Evolutionary conservation across 2,329 filamentous ascomycete species (phyloP), one percentile per base, ranked within the genome.

Genomic region (Didymella arachidicola): DNA sequence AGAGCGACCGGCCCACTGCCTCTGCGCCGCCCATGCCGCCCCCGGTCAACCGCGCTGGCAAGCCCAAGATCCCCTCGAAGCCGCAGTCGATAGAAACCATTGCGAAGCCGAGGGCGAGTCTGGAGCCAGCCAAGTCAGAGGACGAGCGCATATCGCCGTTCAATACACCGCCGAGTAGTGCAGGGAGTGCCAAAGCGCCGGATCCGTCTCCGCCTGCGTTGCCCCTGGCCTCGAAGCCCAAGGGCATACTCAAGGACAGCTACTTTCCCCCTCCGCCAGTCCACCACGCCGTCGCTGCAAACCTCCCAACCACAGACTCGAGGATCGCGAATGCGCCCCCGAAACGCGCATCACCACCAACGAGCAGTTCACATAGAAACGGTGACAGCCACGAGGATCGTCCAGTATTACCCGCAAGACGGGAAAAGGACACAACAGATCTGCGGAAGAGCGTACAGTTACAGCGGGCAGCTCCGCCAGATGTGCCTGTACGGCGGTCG

Each of bases 111-210:
- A 44, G 56, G 27, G 42, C 64, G 7, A 69, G 65, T 14, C 55
- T 76, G 32, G 79, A 69, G 32, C 80, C 72, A 43, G 77, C 60
- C 79, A 81, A 70, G 72, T 59, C 62, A 5, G 72, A 74, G 2
- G 81, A 84, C 41, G 80, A 81, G 30, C 78, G 79, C 49, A 71
- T 87, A 0, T 97, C 94, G 1, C 93, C 94, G 0, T 97, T 97
- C 72, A 93, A 83, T 70, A 97, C 92, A 34, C 93, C 93, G 18
- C 92, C 93, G 0, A 88, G 87, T 66, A 94, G 89, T 71, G 85
- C 86, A 4, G 87, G 85, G 55, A 89, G 84, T 42, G 72, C 72
- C 4, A 79, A 77, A 12, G 66, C 60, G 1, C 57, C 57, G 4
- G 64, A 73, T 2, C 44, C 55, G 1, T 71, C 72, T 36, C 65